These are phyloP conservation scores for Xylaria sp. DNA, from an alignment of 495 filamentous ascomycete species.

Conservation along the genomic window DNA sequence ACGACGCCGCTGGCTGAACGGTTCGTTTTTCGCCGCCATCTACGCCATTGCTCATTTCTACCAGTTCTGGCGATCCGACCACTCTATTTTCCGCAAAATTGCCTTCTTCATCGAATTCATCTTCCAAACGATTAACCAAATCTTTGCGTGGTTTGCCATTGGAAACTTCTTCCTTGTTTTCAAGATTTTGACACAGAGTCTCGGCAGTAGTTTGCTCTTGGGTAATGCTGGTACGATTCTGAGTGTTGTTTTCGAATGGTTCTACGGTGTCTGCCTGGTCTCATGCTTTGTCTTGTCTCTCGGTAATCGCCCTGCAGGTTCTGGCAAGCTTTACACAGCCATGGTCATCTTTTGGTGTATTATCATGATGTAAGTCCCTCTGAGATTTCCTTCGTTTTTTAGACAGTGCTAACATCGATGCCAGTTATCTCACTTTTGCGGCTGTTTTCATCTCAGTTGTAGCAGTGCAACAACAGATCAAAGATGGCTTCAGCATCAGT, in stretches of 20 bases:
- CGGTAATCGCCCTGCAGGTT: constrained; percentile 95
- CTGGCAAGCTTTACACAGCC: constrained; percentile 90
- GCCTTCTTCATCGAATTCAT: constrained; percentile 91
- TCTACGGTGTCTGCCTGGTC: constrained; percentile 89
- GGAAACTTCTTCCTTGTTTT: constrained; percentile 99
- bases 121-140: constrained; percentile 94
- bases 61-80: constrained; percentile 90
- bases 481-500: constrained; percentile 65
- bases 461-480: constrained; percentile 75
- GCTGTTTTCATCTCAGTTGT: constrained; percentile 93
- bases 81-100: constrained; percentile 85
- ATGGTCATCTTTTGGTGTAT: constrained; percentile 97
- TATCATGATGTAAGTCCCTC: constrained; percentile 80
- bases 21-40: constrained; percentile 96
- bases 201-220: constrained; percentile 70
- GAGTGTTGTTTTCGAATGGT: constrained; percentile 92
- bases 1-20: constrained; percentile 96
- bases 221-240: constrained; percentile 78
- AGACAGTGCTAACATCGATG: constrained; percentile 29
- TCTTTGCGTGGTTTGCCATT: constrained; percentile 99
- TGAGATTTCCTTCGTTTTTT: constrained; percentile 14
- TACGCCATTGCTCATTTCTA: constrained; percentile 95
- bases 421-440: constrained; percentile 88
- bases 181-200: constrained; percentile 89
- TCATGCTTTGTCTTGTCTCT: constrained; percentile 95